Evolutionary conservation across 2,329 filamentous ascomycete genomes (phyloP), one percentile per base, ranked within the genome.

Genomic region (Fusarium nygamai): DNA sequence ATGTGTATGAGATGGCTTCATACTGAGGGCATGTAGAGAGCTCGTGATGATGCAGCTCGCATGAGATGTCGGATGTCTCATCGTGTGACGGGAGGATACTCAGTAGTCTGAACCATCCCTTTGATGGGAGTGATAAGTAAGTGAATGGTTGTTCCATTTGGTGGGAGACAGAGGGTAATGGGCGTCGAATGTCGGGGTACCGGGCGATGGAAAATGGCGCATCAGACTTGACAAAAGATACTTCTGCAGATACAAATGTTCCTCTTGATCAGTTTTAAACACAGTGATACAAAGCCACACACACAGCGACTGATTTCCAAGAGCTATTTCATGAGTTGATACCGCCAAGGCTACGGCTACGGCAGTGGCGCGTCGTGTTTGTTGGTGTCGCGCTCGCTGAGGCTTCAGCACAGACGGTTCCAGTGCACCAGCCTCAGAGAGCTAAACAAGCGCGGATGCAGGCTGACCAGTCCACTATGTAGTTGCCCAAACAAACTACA

Each of bases 1-100:
- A 67, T 8, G 64, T 67, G 29, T 67, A 67, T 12, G 64, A 66
- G 2, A 67, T 67, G 12, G 64, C 64, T 24, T 67, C 64, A 31
- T 65, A 67, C 5, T 7, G 34, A 22, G 39, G 51, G 33, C 31
- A 65, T 1, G 16, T 10, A 9, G 38, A 27, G 20, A 67, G 12
- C 6, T 67, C 44, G 29, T 47, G 29, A 48, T 59, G 61, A 9
- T 39, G 24, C 22, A 67, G 20, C 27, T 43, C 43, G 13, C 61
- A 67, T 33, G 46, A 66, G 12, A 66, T 47, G 0, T 22, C 6
- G 6, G 36, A 50, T 14, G 43, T 16, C 6, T 41, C 61, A 4
- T 65, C 33, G 7, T 14, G 1, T 0, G 47, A 62, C 1, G 61
- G 38, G 2, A 51, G 27, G 22, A 67, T 33, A 2, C 27, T 46